Percentiles rank a stretch among this genome's conserved stretches.
Conservation (phyloP, 108 stramenopile species). For the Pseudonitzschia multiseries region DNA sequence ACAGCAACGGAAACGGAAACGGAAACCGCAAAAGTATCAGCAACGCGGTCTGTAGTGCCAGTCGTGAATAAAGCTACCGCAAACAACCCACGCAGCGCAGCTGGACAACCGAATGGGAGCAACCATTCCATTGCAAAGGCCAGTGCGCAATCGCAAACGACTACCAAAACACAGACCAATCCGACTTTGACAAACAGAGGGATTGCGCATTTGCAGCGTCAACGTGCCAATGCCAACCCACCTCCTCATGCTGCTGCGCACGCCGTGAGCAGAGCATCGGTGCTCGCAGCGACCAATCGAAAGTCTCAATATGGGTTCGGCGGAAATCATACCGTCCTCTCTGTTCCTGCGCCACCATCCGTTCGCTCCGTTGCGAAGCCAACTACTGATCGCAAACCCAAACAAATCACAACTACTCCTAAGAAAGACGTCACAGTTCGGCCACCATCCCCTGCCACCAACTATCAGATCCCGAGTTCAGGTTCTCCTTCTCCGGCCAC, state of each 20-base stretch:
- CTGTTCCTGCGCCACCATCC: constrained; percentile 62
- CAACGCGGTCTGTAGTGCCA: constrained; percentile 5
- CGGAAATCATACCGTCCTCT: constrained; percentile 62
- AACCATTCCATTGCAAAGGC: not conserved
- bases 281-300: constrained; percentile 43
- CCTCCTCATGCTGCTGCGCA: constrained; percentile 44
- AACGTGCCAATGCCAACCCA: constrained; percentile 20
- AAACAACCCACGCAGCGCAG: not conserved
- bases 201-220: constrained; percentile 7
- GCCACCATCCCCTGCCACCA: not conserved
- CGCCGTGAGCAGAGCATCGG: constrained; percentile 44
- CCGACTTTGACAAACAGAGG: not conserved
- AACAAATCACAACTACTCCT: constrained; percentile 1
- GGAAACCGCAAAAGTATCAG: not conserved
- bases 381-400: not conserved
- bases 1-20: too few species aligned
- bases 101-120: not conserved
- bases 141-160: not conserved
- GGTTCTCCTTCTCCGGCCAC: constrained; percentile 7
- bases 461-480: not conserved
- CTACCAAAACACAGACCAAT: not conserved
- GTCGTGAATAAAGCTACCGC: not conserved
- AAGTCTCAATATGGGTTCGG: constrained; percentile 81
- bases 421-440: not conserved
- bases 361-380: constrained; percentile 9